Evolutionary conservation across 2,329 filamentous ascomycete species (phyloP), one percentile per base, ranked within the genome.

Genomic region (Colletotrichum orbiculare): DNA sequence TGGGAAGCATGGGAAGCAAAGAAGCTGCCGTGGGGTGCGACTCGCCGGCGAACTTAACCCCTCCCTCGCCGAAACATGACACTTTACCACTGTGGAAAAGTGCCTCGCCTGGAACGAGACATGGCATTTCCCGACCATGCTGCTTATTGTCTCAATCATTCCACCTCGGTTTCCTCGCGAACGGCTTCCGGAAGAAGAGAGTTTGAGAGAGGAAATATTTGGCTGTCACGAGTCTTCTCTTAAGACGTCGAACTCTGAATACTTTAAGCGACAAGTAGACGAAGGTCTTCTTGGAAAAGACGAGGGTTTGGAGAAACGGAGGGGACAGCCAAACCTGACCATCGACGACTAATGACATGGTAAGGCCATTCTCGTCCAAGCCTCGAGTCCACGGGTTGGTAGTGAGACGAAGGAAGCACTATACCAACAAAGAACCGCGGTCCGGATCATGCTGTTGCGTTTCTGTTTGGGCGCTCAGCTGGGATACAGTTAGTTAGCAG

Each of bases 21-120:
- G 52, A 54, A 65, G 46, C 58, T 53, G 50, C 62, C 58, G 62
- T 50, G 58, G 50, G 58, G 58, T 65, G 52, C 62, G 37, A 65
- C 62, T 34, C 58, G 47, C 41, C 58, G 52, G 35, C 38, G 46
- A 50, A 53, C 46, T 59, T 65, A 52, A 43, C 35, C 48, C 7
- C 25, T 55, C 60, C 7, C 25, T 55, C 60, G 58, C 58, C 63
- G 58, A 65, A 65, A 62, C 58, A 62, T 65, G 52, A 52, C 58
- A 65, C 58, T 62, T 50, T 17, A 25, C 25, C 25, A 38, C 43
- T 48, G 43, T 53, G 57, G 62, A 62, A 37, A 39, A 48, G 37
- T 17, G 39, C 56, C 57, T 61, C 62, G 62, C 63, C 62, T 57
- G 25, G 48, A 63, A 11, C 58, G 38, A 62, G 58, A 56, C 58